These are phyloP conservation scores for Fraxinus floribunda DNA, from an alignment of 305 asterid genomes.

Conservation along the genomic window DNA sequence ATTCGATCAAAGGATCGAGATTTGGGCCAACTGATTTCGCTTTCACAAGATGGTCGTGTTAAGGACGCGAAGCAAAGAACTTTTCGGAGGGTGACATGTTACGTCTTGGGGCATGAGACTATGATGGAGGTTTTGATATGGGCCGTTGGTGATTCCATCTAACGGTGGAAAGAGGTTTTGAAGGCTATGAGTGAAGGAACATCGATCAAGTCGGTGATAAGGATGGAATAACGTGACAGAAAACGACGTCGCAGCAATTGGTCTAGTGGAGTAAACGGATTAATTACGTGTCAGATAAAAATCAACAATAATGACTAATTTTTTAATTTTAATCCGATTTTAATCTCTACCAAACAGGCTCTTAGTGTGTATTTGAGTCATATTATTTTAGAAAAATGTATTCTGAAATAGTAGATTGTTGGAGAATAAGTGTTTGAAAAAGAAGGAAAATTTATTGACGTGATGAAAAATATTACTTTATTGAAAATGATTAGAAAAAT, in stretches of 20 bases:
- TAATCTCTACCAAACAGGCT: no score
- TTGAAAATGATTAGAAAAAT: no score
- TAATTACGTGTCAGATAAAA: slow-evolving; percentile 46
- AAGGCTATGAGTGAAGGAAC: background rate
- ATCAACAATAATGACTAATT: no score
- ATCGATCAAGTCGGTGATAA: slow-evolving; percentile 31
- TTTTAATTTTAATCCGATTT: no score
- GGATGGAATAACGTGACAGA: slow-evolving; percentile 35
- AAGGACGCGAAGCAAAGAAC: slow-evolving; percentile 20
- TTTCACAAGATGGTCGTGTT: slow-evolving; percentile 47
- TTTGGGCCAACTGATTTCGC: slow-evolving; percentile 41
- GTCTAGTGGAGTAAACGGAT: slow-evolving; percentile 31
- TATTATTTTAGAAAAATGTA: no score
- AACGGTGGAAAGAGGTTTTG: slow-evolving; percentile 16
- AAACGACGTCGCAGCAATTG: slow-evolving; percentile 32
- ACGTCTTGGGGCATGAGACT: slow-evolving; percentile 27
- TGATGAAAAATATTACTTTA: no score
- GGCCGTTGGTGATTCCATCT: slow-evolving; percentile 22
- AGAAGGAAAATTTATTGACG: no score
- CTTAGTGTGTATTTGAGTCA: no score
- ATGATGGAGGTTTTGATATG: slow-evolving; percentile 29
- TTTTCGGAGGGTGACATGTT: slow-evolving; percentile 6
- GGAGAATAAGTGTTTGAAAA: no score
- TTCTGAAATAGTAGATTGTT: no score
- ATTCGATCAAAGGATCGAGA: slow-evolving; percentile 1